Conservation (phyloP, 352 stramenopile genomes). For the Phytopythium cucurbitacearum region DNA sequence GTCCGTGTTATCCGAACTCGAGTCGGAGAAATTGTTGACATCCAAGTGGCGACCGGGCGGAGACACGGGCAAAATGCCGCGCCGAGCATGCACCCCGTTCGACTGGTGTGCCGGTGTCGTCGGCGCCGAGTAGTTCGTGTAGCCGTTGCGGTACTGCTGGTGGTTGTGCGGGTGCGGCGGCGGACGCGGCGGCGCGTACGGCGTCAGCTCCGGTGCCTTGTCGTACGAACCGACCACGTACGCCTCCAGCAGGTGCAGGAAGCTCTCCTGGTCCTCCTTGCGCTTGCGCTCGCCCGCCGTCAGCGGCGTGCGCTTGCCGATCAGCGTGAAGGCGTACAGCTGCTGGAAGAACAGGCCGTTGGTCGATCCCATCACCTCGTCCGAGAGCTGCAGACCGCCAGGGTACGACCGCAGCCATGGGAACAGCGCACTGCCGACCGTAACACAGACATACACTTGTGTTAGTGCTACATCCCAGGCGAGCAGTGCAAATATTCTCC, state of each 20-base stretch:
- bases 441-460: neutral
- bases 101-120: constrained; percentile 17
- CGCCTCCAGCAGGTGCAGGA: constrained; percentile 55
- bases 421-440: constrained; percentile 52
- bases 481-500: neutral
- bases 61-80: constrained; percentile 9
- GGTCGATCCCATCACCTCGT: constrained; percentile 55
- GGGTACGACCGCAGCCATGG: constrained; percentile 71
- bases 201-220: constrained; percentile 15
- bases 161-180: constrained; percentile 2
- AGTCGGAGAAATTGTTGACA: constrained; percentile 39
- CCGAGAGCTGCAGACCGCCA: constrained; percentile 33
- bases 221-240: constrained; percentile 73
- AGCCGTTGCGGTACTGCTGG: constrained; percentile 7
- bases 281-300: constrained; percentile 40
- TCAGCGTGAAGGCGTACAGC: constrained; percentile 74
- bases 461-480: neutral
- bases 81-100: constrained; percentile 9
- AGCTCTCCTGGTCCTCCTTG: constrained; percentile 57
- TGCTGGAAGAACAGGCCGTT: constrained; percentile 85
- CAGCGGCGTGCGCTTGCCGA: constrained; percentile 52
- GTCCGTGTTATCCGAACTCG: constrained; percentile 48
- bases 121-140: neutral
- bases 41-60: constrained; percentile 11
- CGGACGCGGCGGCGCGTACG: constrained; percentile 6